A percentile compares a stretch with the other conserved stretches of the same genome.
Evolutionary conservation across 2,329 filamentous ascomycete genomes (phyloP).

Genomic region (Penicillium sp.): DNA sequence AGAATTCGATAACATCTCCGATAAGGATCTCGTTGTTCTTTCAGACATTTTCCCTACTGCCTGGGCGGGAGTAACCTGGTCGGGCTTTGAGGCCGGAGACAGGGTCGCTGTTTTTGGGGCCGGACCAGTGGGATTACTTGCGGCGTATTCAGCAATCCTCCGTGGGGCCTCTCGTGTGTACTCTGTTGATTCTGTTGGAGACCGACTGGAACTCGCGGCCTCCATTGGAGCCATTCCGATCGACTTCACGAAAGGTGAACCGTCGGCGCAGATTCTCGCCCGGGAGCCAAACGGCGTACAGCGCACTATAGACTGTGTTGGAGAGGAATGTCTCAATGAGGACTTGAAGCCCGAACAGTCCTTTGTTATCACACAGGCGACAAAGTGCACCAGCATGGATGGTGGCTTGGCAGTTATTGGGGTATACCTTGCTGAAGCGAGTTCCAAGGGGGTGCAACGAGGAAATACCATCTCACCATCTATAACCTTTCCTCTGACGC

Average conservation of each 20-base stretch:
- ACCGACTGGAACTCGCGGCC: conserved; percentile 50
- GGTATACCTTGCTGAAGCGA: not conserved
- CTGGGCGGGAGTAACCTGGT: conserved; percentile 32
- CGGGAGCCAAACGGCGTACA: conserved; percentile 8
- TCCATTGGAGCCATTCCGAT: conserved; percentile 51
- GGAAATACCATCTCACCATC: not conserved
- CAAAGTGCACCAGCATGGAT: not conserved
- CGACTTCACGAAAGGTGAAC: conserved; percentile 53
- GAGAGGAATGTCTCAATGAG: conserved; percentile 9
- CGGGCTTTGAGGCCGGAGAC: conserved; percentile 42
- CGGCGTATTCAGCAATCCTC: conserved; percentile 54
- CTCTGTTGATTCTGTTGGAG: conserved; percentile 53
- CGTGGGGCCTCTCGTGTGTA: conserved; percentile 54
- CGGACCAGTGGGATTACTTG: conserved; percentile 57
- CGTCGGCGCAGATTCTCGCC: conserved; percentile 26
- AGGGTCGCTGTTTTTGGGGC: conserved; percentile 56
- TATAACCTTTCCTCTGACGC: not conserved
- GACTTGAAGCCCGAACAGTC: not conserved
- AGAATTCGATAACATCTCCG: conserved; percentile 10
- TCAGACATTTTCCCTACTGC: conserved; percentile 36
- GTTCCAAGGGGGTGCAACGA: not conserved
- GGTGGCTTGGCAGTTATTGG: not conserved
- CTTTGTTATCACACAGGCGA: not conserved
- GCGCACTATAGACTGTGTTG: conserved; percentile 13
- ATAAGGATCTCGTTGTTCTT: conserved; percentile 17